These are phyloP conservation scores for Astrothelium macrocarpum DNA, from an alignment of 495 filamentous ascomycete species.

Conservation along the genomic window DNA sequence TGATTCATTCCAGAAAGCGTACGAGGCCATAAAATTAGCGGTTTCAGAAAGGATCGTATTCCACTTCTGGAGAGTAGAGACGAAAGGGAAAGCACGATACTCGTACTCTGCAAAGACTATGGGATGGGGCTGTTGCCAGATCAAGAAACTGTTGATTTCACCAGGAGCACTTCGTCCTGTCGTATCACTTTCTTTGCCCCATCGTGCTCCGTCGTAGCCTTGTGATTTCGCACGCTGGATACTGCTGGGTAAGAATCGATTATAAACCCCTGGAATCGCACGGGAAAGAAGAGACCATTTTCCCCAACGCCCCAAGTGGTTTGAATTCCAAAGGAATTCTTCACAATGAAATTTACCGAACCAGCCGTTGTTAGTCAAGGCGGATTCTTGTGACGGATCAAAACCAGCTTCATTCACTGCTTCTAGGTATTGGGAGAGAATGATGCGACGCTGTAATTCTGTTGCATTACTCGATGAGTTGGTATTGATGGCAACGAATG, in stretches of 20 bases:
- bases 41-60: slow-evolving; percentile 35
- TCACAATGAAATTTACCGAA: slow-evolving; percentile 38
- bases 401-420: slow-evolving; percentile 38
- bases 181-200: slow-evolving; percentile 52
- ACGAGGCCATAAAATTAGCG: slow-evolving; percentile 45
- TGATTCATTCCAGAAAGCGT: slow-evolving; percentile 38
- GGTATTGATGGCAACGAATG: slow-evolving; percentile 39
- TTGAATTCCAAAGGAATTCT: slow-evolving; percentile 46
- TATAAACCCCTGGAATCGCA: slow-evolving; percentile 39
- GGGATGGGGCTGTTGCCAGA: slow-evolving; percentile 48
- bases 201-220: slow-evolving; percentile 45
- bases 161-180: slow-evolving; percentile 46
- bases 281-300: slow-evolving; percentile 39
- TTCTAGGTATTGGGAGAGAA: slow-evolving; percentile 42
- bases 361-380: slow-evolving; percentile 47
- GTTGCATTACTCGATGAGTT: slow-evolving; percentile 30
- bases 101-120: slow-evolving; percentile 46
- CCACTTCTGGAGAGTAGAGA: slow-evolving; percentile 37
- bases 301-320: slow-evolving; percentile 45
- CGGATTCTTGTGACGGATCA: slow-evolving; percentile 33
- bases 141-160: slow-evolving; percentile 45
- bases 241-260: slow-evolving; percentile 38
- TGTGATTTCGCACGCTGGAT: slow-evolving; percentile 37
- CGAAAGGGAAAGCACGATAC: slow-evolving; percentile 35
- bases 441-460: slow-evolving; percentile 41